Base-by-base conservation (phyloP, 192 early-diverging fungal species). In the Linnemannia zychae region DNA sequence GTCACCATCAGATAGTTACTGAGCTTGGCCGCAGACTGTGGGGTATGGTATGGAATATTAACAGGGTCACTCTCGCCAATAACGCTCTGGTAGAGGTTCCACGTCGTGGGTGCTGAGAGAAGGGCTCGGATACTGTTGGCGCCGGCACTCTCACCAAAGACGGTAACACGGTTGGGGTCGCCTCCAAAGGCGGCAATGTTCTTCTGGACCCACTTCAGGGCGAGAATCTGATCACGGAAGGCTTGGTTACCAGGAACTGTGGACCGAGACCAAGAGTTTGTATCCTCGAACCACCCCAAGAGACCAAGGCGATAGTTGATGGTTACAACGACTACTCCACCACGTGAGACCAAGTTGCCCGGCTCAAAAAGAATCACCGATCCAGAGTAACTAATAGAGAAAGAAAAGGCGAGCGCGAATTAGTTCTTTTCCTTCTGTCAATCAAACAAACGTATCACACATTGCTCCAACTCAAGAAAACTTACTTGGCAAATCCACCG, bases 181-280 rank as follows among this genome's bases (percentile, higher is more conserved):
- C 92, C 92, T 7, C 92, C 92, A 68, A 93, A 93, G 5, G 69
- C 73, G 9, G 40, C 69, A 81, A 93, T 91, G 77, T 93, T 89
- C 48, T 91, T 74, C 44, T 90, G 47, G 15, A 93, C 88, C 92
- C 92, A 93, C 31, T 88, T 50, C 0, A 93, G 60, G 3, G 92
- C 92, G 4, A 80, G 49, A n/a, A 88, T 71, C 76, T 92, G 91
- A 77, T 93, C 92, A 24, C 86, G 85, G 44, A 93, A 60, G 24
- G 71, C 81, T 65, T 77, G 74, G 49, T 82, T 82, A 12, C 81
- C 81, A n/a, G 81, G 74, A 20, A 82, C 75, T 2, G 44, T 63
- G 0, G 70, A 75, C 1, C 71, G 57, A 0, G 40, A 15, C 70
- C 69, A 77, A 9, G 75, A 60, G 40, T 57, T 22, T 34, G 24